Evolutionary conservation across 208 protist species (phyloP).

Genomic region (Trypanosoma theileri): DNA sequence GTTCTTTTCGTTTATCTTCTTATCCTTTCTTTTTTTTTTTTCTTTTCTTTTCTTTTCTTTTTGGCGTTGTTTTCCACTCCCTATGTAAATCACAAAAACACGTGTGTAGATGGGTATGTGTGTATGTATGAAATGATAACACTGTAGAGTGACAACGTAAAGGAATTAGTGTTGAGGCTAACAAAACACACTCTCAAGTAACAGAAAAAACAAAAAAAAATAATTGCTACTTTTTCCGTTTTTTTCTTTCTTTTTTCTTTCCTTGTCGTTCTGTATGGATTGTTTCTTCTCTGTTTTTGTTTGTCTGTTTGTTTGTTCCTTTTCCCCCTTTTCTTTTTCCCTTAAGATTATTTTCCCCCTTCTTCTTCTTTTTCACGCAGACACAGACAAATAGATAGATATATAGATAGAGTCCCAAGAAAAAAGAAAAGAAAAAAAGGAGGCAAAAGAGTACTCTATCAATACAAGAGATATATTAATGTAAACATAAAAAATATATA

Average conservation of each 20-base stretch:
- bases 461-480: slow-evolving; percentile 3
- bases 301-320: neutral
- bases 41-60: slow-evolving; percentile 7
- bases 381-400: neutral
- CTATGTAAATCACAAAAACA: neutral
- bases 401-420: neutral
- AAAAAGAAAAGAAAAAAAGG: neutral
- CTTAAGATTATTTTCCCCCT: too few species aligned
- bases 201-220: slow-evolving; percentile 10
- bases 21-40: neutral
- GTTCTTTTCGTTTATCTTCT: neutral
- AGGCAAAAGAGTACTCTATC: neutral
- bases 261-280: too few species aligned
- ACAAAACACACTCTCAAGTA: too few species aligned
- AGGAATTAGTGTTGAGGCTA: too few species aligned
- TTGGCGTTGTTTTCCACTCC: neutral
- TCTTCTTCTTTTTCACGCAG: neutral
- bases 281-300: neutral
- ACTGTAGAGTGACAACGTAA: too few species aligned
- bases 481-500: neutral
- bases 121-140: too few species aligned
- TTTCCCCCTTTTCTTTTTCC: neutral
- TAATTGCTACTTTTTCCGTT: too few species aligned
- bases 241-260: neutral
- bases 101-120: too few species aligned